Evolutionary conservation across 2,329 filamentous ascomycete genomes (phyloP).

Genomic region (Cercospora brassicicola): DNA sequence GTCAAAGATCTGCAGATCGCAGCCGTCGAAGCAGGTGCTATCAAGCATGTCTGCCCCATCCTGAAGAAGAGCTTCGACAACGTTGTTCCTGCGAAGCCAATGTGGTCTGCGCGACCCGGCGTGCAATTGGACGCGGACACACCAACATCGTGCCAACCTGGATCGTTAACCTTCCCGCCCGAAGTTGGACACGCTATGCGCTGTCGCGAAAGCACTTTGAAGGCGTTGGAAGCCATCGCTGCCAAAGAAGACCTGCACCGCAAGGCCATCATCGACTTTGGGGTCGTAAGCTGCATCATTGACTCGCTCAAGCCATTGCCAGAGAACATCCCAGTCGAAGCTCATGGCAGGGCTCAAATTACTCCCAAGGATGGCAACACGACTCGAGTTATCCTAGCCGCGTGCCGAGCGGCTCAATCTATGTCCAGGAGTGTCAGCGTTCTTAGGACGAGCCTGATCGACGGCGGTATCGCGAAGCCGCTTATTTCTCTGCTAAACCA

Average conservation of each 20-base stretch:
- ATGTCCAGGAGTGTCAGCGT: constrained; percentile 82
- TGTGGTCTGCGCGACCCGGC: constrained; percentile 55
- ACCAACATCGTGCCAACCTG: constrained; percentile 50
- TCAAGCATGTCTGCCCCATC: constrained; percentile 62
- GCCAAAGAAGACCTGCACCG: constrained; percentile 80
- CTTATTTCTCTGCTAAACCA: constrained; percentile 74
- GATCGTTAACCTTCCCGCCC: constrained; percentile 62
- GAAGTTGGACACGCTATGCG: constrained; percentile 68
- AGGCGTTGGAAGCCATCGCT: constrained; percentile 77
- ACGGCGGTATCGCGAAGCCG: constrained; percentile 76
- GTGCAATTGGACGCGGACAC: constrained; percentile 27
- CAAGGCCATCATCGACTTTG: constrained; percentile 77
- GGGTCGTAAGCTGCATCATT: constrained; percentile 77
- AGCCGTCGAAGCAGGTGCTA: constrained; percentile 68
- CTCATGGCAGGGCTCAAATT: constrained; percentile 37
- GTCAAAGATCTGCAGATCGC: constrained; percentile 77
- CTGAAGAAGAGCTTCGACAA: constrained; percentile 67
- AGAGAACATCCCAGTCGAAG: constrained; percentile 34
- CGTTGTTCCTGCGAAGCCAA: constrained; percentile 50
- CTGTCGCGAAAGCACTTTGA: constrained; percentile 72
- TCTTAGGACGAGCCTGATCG: constrained; percentile 80
- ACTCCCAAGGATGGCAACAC: constrained; percentile 71
- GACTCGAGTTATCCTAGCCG: constrained; percentile 74
- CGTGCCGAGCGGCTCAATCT: constrained; percentile 77
- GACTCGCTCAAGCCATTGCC: constrained; percentile 70